Conservation (phyloP, 108 stramenopile genomes). For the Nitzschia putrida region DNA sequence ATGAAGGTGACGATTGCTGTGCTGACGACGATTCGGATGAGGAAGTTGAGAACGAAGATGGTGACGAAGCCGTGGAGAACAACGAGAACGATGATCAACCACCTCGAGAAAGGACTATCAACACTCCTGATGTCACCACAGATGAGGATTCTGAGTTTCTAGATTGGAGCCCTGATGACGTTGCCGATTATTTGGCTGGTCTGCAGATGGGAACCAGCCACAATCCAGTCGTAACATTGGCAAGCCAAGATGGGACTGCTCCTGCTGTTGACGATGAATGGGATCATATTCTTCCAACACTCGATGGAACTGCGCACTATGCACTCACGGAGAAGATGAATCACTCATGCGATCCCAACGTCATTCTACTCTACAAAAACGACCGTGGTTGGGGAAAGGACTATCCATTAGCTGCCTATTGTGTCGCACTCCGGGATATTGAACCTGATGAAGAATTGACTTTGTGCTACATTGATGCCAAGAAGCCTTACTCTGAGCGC, state of each 20-base stretch:
- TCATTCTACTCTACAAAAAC: slow-evolving; percentile 52
- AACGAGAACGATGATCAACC: slow-evolving; percentile 8
- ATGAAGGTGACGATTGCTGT: slow-evolving; percentile 35
- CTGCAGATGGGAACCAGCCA: slow-evolving; percentile 1
- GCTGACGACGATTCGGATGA: slow-evolving; percentile 30
- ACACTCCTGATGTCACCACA: background rate
- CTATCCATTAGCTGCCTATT: slow-evolving; percentile 56
- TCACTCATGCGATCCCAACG: slow-evolving; percentile 81
- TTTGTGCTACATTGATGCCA: slow-evolving; percentile 74
- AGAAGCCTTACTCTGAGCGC: slow-evolving; percentile 43
- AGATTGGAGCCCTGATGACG: slow-evolving; percentile 55
- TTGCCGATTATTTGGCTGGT: slow-evolving; percentile 49
- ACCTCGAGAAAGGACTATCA: background rate
- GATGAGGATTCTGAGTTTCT: slow-evolving; percentile 23
- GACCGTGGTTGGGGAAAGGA: slow-evolving; percentile 44
- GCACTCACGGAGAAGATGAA: slow-evolving; percentile 82
- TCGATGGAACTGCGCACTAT: slow-evolving; percentile 89
- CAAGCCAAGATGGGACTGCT: too few relatives aligned
- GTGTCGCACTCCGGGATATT: slow-evolving; percentile 68
- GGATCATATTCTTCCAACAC: slow-evolving; percentile 58
- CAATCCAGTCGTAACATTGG: too few relatives aligned
- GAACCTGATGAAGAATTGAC: slow-evolving; percentile 76
- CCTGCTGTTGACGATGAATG: slow-evolving; percentile 47
- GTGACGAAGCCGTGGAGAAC: slow-evolving; percentile 10
- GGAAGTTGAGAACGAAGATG: slow-evolving; percentile 23